Percentiles rank a stretch among this genome's conserved stretches.
Conservation (phyloP, 192 early-diverging fungal species). For the Lobosporangium transversale region DNA sequence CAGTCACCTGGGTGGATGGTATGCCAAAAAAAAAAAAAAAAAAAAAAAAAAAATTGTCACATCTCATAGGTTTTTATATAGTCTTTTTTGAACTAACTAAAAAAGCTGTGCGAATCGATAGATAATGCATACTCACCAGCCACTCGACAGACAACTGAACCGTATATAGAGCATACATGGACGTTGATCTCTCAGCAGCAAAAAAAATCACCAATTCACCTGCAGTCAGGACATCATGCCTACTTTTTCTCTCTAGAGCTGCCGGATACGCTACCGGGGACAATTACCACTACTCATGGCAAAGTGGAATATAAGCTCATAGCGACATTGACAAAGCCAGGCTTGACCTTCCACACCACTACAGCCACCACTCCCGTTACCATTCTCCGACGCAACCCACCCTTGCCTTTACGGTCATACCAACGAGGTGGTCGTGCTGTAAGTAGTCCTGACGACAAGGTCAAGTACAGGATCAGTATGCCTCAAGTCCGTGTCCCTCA, state of each 20-base stretch:
- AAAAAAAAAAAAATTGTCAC: background rate
- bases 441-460: conserved; percentile 31
- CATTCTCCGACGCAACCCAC: conserved; percentile 28
- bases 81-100: too few species aligned
- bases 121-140: conserved; percentile 43
- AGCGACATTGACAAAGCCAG: conserved; percentile 33
- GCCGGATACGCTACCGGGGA: conserved; percentile 48
- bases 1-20: conserved; percentile 51
- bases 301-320: conserved; percentile 42
- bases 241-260: conserved; percentile 51
- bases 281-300: conserved; percentile 32
- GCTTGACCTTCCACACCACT: conserved; percentile 29
- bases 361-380: conserved; percentile 18
- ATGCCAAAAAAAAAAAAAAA: background rate
- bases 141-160: conserved; percentile 33
- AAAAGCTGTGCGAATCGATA: too few species aligned
- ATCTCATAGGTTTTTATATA: too few species aligned
- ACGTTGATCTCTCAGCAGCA: conserved; percentile 33
- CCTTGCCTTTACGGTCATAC: conserved; percentile 23
- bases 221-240: conserved; percentile 37
- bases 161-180: conserved; percentile 48
- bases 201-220: conserved; percentile 15
- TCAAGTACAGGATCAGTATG: conserved; percentile 42
- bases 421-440: conserved; percentile 23
- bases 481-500: conserved; percentile 45